A percentile compares a stretch with the other conserved stretches of the same genome.
phyloP scores from a whole-genome alignment of 768 basidiomycete species.

The Lentinula boryana region DNA sequence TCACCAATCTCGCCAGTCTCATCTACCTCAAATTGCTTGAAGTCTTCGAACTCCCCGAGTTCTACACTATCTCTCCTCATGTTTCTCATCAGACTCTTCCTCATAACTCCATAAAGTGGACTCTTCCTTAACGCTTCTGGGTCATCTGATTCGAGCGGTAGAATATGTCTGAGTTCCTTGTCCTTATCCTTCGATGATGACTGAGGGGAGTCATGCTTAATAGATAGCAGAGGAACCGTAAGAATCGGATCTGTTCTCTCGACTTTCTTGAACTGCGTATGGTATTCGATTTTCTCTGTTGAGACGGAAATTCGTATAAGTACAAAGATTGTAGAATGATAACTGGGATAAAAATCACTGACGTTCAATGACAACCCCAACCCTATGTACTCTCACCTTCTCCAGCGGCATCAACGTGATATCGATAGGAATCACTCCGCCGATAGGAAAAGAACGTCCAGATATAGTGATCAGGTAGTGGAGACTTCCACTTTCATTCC shows the following conservation, averaged over 20 bases:
- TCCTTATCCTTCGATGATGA: constrained; percentile 54
- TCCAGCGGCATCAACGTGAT: constrained; percentile 79
- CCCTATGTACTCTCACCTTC: constrained; percentile 75
- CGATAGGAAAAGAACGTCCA: constrained; percentile 76
- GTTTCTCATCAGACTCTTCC: constrained; percentile 6
- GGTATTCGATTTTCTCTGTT: constrained; percentile 79
- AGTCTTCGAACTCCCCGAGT: neutral
- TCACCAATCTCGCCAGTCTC: neutral
- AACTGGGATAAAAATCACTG: neutral
- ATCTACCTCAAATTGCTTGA: neutral
- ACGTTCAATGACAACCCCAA: constrained; percentile 82
- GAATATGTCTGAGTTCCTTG: constrained; percentile 51
- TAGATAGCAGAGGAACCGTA: constrained; percentile 22
- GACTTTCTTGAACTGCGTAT: constrained; percentile 57
- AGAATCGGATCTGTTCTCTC: constrained; percentile 61
- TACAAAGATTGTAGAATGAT: neutral
- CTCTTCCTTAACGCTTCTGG: constrained; percentile 57
- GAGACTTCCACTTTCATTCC: constrained; percentile 37
- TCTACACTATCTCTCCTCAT: neutral
- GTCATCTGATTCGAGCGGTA: constrained; percentile 75
- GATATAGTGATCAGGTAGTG: constrained; percentile 74
- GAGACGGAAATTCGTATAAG: neutral
- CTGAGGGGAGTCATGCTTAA: constrained; percentile 36
- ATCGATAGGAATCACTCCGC: constrained; percentile 72
- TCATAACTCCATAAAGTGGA: constrained; percentile 51